Evolutionary conservation across 768 basidiomycete genomes (phyloP), one percentile per base, ranked within the genome.

Genomic region (Termitomyces sp.): DNA sequence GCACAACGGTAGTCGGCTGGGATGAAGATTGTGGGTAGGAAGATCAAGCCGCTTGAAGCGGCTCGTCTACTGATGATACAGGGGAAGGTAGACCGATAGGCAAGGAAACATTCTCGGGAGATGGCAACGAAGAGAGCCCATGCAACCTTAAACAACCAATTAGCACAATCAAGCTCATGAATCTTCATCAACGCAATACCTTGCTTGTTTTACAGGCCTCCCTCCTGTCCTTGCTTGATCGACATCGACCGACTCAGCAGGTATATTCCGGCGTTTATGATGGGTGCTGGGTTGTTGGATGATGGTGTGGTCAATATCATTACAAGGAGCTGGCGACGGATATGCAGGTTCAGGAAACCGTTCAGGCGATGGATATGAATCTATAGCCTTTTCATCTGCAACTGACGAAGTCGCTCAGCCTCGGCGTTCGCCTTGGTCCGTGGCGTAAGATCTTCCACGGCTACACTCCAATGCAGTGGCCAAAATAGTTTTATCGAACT

Each of bases 371-470:
- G 67, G 67, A 57, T 67, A 66, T 0, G 61, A 46, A 52, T 58
- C 20, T 20, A 12, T 22, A 12, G 41, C 52, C 18, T 37, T 55
- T 30, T 20, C 15, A 47, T 33, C 39, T 39, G n/a, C 55, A 41
- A n/a, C 53, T 49, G 30, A 13, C 37, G 13, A 36, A 58, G 15
- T 61, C 53, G 52, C 56, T 34, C 3, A 41, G 58, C 18, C 54
- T 67, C 37, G 60, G 50, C 41, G 1, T 15, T 36, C 6, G 57
- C 59, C 39, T 59, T 60, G 27, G 58, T 69, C 58, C 58, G 61
- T 2, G 65, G 61, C 5, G 68, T 67, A 54, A 68, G 59, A 57
- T 71, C 70, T 46, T 71, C 70, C 4, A 75, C 67, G 31, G 69
- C 61, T 0, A 57, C 48, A 18, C 72, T n/a, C 72, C 4, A 76